Base-by-base conservation (phyloP, 176 grass and related monocot genomes). In the Bothriochloa decipiens region DNA sequence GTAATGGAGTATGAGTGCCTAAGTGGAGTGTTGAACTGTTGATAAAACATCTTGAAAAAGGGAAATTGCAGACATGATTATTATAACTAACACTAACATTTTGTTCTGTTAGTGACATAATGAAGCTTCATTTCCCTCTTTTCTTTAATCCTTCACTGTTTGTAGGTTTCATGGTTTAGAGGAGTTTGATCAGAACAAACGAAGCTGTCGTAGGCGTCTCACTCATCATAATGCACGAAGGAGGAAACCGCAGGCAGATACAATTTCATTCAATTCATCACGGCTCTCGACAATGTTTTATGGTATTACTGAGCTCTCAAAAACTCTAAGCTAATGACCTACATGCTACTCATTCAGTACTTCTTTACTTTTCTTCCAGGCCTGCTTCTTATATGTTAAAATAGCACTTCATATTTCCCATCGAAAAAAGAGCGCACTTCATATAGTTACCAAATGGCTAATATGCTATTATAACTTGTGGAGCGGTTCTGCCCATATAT, bases 171-270 rank as follows among this genome's bases (percentile, higher is more conserved):
- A 95, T 88, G 86, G 83, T 53, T 84, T 95, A 77, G 41, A 83
- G 14, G 93, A 92, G 86, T 95, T 95, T 84, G 93, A 95, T 79
- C 88, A 95, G 90, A 92, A 92, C 80, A 95, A 95, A 75, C 79
- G 90, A 84, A 95, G 93, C 49, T 95, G 93, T 11, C 90, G 93
- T 16, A 75, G 85, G 39, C 90, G 93, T 28, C 83, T 95, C 8
- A 88, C 90, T 65, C 88, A 92, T 70, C 93, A 95, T 60, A 95
- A 95, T 64, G 93, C 93, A 32, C 82, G 93, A 4, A 88, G 93
- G 42, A 91, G 93, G 69, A 95, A 95, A 63, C 93, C 90, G 9
- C 93, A 84, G 14, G 76, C 85, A 26, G 90, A 86, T 53, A 49
- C 90, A 14, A 81, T 90, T 78, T 90, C 93, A 29, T 92, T 95